phyloP scores from a whole-genome alignment of 768 basidiomycete genomes.

The Termitomyces sp. region DNA sequence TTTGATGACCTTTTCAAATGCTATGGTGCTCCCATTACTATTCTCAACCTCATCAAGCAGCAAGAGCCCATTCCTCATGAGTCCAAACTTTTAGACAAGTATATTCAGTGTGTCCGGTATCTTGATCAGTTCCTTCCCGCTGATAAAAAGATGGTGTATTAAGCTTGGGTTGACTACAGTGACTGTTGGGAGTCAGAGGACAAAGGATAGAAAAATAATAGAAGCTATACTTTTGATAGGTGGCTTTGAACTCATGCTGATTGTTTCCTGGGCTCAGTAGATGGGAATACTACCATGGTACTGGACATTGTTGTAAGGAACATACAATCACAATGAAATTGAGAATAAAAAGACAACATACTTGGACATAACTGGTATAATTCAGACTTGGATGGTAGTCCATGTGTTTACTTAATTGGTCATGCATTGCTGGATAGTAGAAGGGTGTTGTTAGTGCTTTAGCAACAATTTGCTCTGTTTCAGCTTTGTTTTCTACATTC shows the following conservation, averaged over 20 bases:
- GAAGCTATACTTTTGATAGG: slow-evolving; percentile 86
- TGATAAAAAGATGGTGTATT: too few relatives aligned
- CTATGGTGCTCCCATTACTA: too few relatives aligned
- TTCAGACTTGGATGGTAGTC: slow-evolving; percentile 67
- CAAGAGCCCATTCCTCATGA: too few relatives aligned
- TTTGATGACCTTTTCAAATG: too few relatives aligned
- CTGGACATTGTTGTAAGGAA: slow-evolving; percentile 27
- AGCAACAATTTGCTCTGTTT: slow-evolving; percentile 95
- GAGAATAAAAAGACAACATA: slow-evolving; percentile 16
- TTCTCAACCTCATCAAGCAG: too few relatives aligned
- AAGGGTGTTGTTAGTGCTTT: slow-evolving; percentile 88
- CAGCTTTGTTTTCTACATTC: slow-evolving; percentile 97
- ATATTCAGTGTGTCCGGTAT: too few relatives aligned
- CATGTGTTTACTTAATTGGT: slow-evolving; percentile 21
- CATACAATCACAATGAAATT: not conserved
- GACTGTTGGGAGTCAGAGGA: slow-evolving; percentile 40
- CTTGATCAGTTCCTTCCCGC: too few relatives aligned
- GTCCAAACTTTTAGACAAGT: too few relatives aligned
- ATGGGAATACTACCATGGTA: slow-evolving; percentile 95
- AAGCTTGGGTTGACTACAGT: slow-evolving; percentile 90
- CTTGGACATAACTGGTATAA: slow-evolving; percentile 95
- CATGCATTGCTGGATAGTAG: slow-evolving; percentile 56
- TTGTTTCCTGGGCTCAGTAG: slow-evolving; percentile 94
- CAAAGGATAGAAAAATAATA: not conserved
- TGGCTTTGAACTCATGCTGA: slow-evolving; percentile 84